Evolutionary conservation across 1,139 yeast species (phyloP).

Genomic region (Suhomyces guaymorum): DNA sequence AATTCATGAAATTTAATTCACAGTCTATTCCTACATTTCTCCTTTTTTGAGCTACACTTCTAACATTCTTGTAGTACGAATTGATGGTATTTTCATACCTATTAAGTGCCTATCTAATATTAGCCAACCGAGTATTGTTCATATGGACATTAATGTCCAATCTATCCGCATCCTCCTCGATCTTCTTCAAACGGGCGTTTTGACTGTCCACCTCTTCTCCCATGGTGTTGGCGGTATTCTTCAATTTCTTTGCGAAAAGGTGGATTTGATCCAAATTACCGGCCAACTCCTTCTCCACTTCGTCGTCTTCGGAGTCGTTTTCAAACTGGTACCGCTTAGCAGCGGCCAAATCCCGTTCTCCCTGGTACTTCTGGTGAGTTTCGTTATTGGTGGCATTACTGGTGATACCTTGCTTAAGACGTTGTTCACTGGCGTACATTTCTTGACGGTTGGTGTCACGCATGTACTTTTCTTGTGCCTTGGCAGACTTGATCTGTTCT

Average conservation of each 20-base stretch:
- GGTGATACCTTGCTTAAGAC: conserved; percentile 45
- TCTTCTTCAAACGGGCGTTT: conserved; percentile 47
- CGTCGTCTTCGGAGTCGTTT: conserved; percentile 59
- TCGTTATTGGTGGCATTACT: conserved; percentile 41
- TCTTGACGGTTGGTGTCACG: conserved; percentile 45
- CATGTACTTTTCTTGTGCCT: conserved; percentile 59
- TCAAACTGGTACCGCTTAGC: conserved; percentile 54
- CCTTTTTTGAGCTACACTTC: too few relatives aligned
- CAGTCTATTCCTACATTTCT: too few relatives aligned
- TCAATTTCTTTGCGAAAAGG: conserved; percentile 44
- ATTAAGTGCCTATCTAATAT: conserved; percentile 46
- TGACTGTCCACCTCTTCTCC: conserved; percentile 53
- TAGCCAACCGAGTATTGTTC: conserved; percentile 48
- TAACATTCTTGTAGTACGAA: too few relatives aligned
- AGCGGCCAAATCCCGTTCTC: conserved; percentile 48
- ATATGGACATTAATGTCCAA: conserved; percentile 57
- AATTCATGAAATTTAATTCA: too few relatives aligned
- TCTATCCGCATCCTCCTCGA: conserved; percentile 57
- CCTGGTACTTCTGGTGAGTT: conserved; percentile 49
- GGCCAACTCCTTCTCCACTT: conserved; percentile 58
- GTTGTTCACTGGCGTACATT: conserved; percentile 49
- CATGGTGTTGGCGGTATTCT: conserved; percentile 46
- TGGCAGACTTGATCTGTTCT: conserved; percentile 63
- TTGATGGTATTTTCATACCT: too few relatives aligned
- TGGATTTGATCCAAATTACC: conserved; percentile 55